These are phyloP conservation scores for Komagataella mondaviorum DNA, from an alignment of 805 yeast species.

Conservation along the genomic window DNA sequence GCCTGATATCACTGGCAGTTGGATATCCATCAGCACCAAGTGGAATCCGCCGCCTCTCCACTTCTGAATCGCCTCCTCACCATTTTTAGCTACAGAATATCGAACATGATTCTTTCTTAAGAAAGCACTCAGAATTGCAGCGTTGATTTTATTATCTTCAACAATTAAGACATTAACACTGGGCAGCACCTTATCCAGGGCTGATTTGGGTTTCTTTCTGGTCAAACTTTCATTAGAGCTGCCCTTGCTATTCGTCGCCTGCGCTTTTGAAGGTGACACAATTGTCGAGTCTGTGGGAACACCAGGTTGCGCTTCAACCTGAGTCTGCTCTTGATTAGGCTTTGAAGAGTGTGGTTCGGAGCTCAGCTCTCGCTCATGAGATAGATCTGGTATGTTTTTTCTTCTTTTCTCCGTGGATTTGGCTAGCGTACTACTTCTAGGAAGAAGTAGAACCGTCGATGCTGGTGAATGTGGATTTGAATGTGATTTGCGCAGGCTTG, in stretches of 20 bases:
- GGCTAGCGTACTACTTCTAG: neutral
- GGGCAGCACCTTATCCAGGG: conserved; percentile 62
- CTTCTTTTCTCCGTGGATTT: neutral
- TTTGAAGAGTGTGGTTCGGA: neutral
- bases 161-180: conserved; percentile 85
- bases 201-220: conserved; percentile 14
- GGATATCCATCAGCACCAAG: conserved; percentile 92
- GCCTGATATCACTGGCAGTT: conserved; percentile 92
- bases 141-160: conserved; percentile 92
- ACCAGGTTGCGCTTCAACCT: neutral
- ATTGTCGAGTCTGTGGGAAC: neutral
- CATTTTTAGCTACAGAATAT: conserved; percentile 81
- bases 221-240: neutral
- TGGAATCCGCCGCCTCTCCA: conserved; percentile 95
- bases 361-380: neutral
- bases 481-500: conserved; percentile 1
- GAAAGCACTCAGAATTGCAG: conserved; percentile 81
- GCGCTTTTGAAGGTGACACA: neutral
- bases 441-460: conserved; percentile 1
- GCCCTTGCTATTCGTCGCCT: neutral
- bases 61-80: conserved; percentile 86
- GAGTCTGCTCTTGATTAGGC: neutral
- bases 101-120: conserved; percentile 75
- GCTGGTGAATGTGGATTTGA: conserved; percentile 1
- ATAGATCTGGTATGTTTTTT: neutral